A percentile compares a stretch with the other conserved stretches of the same genome.
Conservation (phyloP, 345 rosid species). For the Eucalyptus tenuipes region DNA sequence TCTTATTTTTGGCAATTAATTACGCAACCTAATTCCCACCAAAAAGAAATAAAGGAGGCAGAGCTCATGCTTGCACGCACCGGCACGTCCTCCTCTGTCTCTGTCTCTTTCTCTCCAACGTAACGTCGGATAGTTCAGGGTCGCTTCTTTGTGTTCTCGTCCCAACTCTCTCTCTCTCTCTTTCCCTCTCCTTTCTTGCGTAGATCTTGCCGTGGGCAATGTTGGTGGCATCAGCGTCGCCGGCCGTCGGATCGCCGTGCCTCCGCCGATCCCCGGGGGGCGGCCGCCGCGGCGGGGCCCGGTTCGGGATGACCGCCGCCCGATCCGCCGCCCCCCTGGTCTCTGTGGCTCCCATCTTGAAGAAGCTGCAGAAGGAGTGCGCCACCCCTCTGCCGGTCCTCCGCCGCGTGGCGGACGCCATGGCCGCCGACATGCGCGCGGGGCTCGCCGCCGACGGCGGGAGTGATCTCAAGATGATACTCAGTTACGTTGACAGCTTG, state of each 20-base stretch:
- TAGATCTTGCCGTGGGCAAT: slow-evolving; percentile 21
- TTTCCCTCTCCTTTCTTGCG: not conserved
- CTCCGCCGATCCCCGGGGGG: not conserved
- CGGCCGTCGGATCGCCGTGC: slow-evolving; percentile 25
- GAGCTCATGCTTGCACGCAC: not conserved
- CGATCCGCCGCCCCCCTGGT: slow-evolving; percentile 18
- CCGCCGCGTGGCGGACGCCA: slow-evolving; percentile 56
- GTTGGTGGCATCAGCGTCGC: slow-evolving; percentile 18
- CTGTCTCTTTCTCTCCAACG: not conserved
- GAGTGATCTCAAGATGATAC: slow-evolving; percentile 74
- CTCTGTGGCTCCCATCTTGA: slow-evolving; percentile 41
- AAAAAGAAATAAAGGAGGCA: not conserved
- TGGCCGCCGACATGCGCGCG: slow-evolving; percentile 57
- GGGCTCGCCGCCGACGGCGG: slow-evolving; percentile 67
- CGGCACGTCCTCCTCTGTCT: not conserved
- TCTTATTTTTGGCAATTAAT: not conserved
- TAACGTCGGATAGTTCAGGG: not conserved
- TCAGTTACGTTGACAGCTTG: slow-evolving; percentile 62
- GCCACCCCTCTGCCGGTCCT: slow-evolving; percentile 51
- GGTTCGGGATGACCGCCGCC: slow-evolving; percentile 28
- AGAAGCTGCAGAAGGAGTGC: slow-evolving; percentile 52
- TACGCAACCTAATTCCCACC: not conserved
- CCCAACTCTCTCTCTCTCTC: not conserved
- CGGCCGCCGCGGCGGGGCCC: not conserved
- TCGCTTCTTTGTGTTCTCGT: not conserved